Base-by-base conservation (phyloP, 352 stramenopile species). In the Globisporangium perplexum region DNA sequence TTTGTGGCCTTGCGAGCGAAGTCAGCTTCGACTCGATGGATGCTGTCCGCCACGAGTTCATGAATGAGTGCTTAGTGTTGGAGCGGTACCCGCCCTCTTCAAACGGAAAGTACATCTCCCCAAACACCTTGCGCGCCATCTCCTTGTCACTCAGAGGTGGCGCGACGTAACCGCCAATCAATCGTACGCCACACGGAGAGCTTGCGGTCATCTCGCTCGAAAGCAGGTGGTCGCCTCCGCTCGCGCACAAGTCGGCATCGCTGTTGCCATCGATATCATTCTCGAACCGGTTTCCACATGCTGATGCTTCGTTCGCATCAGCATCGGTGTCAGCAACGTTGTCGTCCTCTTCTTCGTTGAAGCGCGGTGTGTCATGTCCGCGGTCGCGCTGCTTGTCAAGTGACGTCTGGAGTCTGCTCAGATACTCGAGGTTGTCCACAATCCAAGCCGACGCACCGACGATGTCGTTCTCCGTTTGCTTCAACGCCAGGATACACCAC, bases 401-500 rank as follows among this genome's bases (percentile, higher is more conserved):
- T n/a, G 70, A 73, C 3, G 72, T 79, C 51, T 93, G 83, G 10
- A 94, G 33, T 23, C 89, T 76, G 41, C 81, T 96, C 28, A 97
- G 67, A 53, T 96, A 95, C 47, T 97, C 90, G 3, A 97, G 59
- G 53, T 97, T 96, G 50, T 97, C 90, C 1, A 97, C 90, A 48
- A 97, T 97, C 90, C 90, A 97, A 3, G 89, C 86, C 0, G 86
- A 97, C 0, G 90, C 90, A 43, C 71, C 70, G 1, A 97, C 78
- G 38, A 97, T 93, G 47, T 97, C 86, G 51, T 96, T 96, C 47
- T 88, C 78, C 0, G 88, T 96, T 46, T 97, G 84, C 23, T 96
- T 94, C 28, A 97, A 57, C 1, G 90, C 90, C 41, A 96, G 50
- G 0, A 93, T 62, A 31, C 90, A 97, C 90, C 90, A 97, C 53